Evolutionary conservation across 371 early-diverging fungal species (phyloP).

Genomic region (Apophysomyces elegans): DNA sequence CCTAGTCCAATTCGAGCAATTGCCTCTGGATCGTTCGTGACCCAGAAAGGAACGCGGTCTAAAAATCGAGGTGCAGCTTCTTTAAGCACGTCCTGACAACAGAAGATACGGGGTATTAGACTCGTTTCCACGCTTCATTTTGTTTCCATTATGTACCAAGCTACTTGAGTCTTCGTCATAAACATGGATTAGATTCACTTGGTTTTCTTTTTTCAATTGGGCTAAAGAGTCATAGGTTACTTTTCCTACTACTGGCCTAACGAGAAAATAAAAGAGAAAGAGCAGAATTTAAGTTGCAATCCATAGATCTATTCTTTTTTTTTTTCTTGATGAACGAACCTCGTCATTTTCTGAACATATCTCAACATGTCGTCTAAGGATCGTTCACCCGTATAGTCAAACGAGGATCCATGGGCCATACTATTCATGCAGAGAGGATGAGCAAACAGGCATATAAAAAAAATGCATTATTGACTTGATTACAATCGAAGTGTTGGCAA

Average conservation of each 20-base stretch:
- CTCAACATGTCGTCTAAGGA: slow-evolving; percentile 44
- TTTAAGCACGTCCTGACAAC: slow-evolving; percentile 11
- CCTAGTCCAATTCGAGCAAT: slow-evolving; percentile 1
- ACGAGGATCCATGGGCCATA: slow-evolving; percentile 44
- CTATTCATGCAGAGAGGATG: slow-evolving; percentile 1
- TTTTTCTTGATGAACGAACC: slow-evolving; percentile 1
- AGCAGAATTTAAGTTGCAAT: too few relatives aligned
- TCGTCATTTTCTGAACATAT: slow-evolving; percentile 44
- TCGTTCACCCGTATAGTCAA: slow-evolving; percentile 56
- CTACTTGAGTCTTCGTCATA: slow-evolving; percentile 1
- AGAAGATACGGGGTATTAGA: background rate
- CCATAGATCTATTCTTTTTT: too few relatives aligned
- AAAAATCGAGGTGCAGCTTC: slow-evolving; percentile 26
- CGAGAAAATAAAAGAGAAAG: background rate
- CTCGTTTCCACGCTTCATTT: background rate
- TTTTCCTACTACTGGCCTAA: background rate
- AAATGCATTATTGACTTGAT: background rate
- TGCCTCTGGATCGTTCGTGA: slow-evolving; percentile 22
- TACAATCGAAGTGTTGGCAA: slow-evolving; percentile 15
- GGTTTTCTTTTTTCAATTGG: slow-evolving; percentile 11
- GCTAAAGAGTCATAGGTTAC: slow-evolving; percentile 5
- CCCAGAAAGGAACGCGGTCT: slow-evolving; percentile 29
- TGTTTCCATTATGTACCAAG: background rate
- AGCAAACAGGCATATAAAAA: background rate
- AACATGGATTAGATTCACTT: slow-evolving; percentile 31